phyloP scores from a whole-genome alignment of 2,329 filamentous ascomycete genomes.

The Dothiorella sarmentorum region DNA sequence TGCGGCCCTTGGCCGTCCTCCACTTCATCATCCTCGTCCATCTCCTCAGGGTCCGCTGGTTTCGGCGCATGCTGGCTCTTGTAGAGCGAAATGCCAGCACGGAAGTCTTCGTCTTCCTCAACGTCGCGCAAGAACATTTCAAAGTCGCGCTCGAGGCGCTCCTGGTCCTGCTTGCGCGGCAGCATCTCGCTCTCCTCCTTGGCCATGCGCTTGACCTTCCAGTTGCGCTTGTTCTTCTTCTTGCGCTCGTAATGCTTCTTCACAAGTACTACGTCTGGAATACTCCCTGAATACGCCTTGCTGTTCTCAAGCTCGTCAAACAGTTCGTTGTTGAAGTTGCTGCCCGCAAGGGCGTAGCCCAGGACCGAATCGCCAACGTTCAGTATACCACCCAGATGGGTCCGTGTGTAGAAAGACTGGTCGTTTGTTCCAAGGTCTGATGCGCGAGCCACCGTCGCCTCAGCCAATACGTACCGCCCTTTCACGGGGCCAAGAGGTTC shows the following conservation, averaged over 20 bases:
- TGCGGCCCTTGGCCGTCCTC: conserved; percentile 51
- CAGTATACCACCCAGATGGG: conserved; percentile 81
- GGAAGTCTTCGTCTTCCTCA: conserved; percentile 88
- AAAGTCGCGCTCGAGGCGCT: conserved; percentile 86
- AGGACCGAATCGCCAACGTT: conserved; percentile 88
- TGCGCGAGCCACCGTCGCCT: conserved; percentile 82
- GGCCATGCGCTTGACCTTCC: conserved; percentile 91
- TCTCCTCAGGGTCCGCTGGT: conserved; percentile 63
- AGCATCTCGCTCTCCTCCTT: conserved; percentile 85
- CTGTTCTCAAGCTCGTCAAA: conserved; percentile 79
- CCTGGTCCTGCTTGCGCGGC: conserved; percentile 82
- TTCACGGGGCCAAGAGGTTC: conserved; percentile 72
- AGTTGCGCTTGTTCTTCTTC: conserved; percentile 76
- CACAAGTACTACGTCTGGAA: conserved; percentile 90
- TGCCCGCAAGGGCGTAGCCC: conserved; percentile 86
- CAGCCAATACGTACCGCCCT: conserved; percentile 79
- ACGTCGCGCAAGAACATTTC: conserved; percentile 97
- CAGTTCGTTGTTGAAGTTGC: conserved; percentile 88
- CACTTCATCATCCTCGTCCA: conserved; percentile 55
- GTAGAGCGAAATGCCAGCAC: conserved; percentile 81
- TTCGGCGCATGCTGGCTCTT: conserved; percentile 61
- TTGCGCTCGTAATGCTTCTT: conserved; percentile 94
- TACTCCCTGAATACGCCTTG: conserved; percentile 68
- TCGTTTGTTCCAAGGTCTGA: conserved; percentile 85
- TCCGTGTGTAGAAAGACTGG: conserved; percentile 82